Percentiles rank a stretch among this genome's conserved stretches.
Evolutionary conservation across 257 asterid genomes (phyloP).

Genomic region (Coffea canephora): DNA sequence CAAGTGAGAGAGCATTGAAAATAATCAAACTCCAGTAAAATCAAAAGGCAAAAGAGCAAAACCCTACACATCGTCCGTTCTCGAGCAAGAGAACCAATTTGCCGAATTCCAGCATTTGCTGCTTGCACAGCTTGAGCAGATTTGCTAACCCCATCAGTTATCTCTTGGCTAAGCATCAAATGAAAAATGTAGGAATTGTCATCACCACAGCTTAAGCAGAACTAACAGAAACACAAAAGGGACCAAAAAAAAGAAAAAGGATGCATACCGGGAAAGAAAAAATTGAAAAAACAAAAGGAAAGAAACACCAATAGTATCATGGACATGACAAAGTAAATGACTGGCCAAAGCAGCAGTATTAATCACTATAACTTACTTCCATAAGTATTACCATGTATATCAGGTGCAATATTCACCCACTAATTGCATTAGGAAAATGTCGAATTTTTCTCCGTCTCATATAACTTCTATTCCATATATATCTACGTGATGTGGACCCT

Average conservation of each 20-base stretch:
- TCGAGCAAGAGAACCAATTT: constrained; percentile 81
- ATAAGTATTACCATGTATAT: background rate
- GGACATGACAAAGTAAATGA: background rate
- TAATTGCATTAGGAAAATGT: background rate
- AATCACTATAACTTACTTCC: background rate
- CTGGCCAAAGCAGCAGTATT: background rate
- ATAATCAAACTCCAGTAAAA: background rate
- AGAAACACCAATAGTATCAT: background rate
- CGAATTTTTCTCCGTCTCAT: background rate
- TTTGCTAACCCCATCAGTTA: constrained; percentile 79
- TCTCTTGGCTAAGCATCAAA: constrained; percentile 70
- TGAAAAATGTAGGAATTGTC: constrained; percentile 12
- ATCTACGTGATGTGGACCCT: background rate
- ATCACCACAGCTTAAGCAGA: constrained; percentile 9
- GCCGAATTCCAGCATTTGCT: constrained; percentile 84
- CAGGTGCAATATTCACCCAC: background rate
- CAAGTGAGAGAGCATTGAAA: background rate
- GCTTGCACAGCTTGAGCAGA: constrained; percentile 95
- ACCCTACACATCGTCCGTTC: constrained; percentile 74
- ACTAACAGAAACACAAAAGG: background rate
- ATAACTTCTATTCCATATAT: background rate
- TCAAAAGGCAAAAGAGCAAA: constrained; percentile 18
- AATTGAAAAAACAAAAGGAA: background rate
- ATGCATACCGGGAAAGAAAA: no score
- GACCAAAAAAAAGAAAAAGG: background rate